These are phyloP conservation scores for Hanseniaspora vineae DNA, from an alignment of 805 yeast genomes.

Conservation along the genomic window DNA sequence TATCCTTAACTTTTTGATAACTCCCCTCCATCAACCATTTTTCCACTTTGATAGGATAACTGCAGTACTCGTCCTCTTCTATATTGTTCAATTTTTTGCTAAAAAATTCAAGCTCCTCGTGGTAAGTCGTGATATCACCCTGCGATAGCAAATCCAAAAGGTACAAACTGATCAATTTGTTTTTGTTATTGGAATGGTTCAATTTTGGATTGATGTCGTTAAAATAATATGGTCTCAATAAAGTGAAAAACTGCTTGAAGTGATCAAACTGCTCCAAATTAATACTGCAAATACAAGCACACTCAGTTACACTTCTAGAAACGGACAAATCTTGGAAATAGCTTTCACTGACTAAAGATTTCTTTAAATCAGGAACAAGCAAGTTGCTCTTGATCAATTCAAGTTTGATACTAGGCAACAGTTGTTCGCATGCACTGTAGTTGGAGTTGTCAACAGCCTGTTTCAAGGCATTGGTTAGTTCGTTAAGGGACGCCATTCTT, in stretches of 20 bases:
- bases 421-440: slow-evolving; percentile 43
- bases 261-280: slow-evolving; percentile 45
- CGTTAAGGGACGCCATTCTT: slow-evolving; percentile 40
- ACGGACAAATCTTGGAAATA: slow-evolving; percentile 56
- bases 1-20: slow-evolving; percentile 80
- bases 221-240: slow-evolving; percentile 67
- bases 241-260: slow-evolving; percentile 61
- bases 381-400: slow-evolving; percentile 68
- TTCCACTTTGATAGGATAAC: slow-evolving; percentile 81
- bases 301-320: slow-evolving; percentile 71
- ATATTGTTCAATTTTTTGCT: slow-evolving; percentile 30
- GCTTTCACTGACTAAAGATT: slow-evolving; percentile 25
- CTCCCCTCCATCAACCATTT: slow-evolving; percentile 94
- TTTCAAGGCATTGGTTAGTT: slow-evolving; percentile 57
- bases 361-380: slow-evolving; percentile 48
- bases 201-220: slow-evolving; percentile 20
- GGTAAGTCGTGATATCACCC: slow-evolving; percentile 79
- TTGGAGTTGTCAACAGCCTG: slow-evolving; percentile 48
- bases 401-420: slow-evolving; percentile 63
- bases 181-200: slow-evolving; percentile 42
- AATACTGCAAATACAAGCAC: slow-evolving; percentile 74
- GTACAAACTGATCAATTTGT: slow-evolving; percentile 65
- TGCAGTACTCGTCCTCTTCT: slow-evolving; percentile 58
- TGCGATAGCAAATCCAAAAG: slow-evolving; percentile 64
- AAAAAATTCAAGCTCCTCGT: slow-evolving; percentile 72